A percentile compares a stretch with the other conserved stretches of the same genome.
Evolutionary conservation across 768 basidiomycete species (phyloP).

Genomic region (Serendipita sp.): DNA sequence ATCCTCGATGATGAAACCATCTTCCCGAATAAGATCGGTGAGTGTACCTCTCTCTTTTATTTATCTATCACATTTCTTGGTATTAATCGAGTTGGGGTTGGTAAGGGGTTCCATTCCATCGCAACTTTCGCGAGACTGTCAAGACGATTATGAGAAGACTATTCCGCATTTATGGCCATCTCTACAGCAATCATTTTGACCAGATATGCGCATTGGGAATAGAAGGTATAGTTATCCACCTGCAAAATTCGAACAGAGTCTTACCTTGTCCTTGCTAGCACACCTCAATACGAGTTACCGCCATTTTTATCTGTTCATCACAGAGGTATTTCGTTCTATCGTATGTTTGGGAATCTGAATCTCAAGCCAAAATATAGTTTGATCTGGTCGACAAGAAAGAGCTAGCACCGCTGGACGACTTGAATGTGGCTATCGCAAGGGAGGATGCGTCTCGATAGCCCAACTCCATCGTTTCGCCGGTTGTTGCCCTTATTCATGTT

Average conservation of each 20-base stretch:
- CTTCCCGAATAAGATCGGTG: conserved; percentile 93
- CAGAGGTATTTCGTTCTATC: conserved; percentile 45
- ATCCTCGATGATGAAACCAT: conserved; percentile 81
- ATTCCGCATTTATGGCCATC: conserved; percentile 95
- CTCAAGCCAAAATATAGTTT: conserved; percentile 35
- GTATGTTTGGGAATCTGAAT: neutral
- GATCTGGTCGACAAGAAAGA: conserved; percentile 95
- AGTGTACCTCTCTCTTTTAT: conserved; percentile 6
- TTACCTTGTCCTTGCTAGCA: conserved; percentile 31
- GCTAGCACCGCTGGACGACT: conserved; percentile 81
- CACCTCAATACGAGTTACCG: conserved; percentile 97
- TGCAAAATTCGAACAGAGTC: neutral
- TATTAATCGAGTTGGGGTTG: neutral
- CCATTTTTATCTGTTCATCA: conserved; percentile 93
- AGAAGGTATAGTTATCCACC: conserved; percentile 51
- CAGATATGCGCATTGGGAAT: conserved; percentile 96
- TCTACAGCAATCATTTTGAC: conserved; percentile 98
- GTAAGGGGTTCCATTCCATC: conserved; percentile 76
- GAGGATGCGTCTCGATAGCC: conserved; percentile 22
- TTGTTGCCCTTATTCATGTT: too few species aligned
- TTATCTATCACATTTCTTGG: neutral
- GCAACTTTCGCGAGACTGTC: conserved; percentile 77
- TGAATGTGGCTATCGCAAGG: conserved; percentile 76
- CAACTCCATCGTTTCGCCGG: too few species aligned
- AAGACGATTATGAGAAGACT: conserved; percentile 81